Evolutionary conservation across 1,284 basidiomycete genomes (phyloP).

Genomic region (Bondarzewia mesenterica): DNA sequence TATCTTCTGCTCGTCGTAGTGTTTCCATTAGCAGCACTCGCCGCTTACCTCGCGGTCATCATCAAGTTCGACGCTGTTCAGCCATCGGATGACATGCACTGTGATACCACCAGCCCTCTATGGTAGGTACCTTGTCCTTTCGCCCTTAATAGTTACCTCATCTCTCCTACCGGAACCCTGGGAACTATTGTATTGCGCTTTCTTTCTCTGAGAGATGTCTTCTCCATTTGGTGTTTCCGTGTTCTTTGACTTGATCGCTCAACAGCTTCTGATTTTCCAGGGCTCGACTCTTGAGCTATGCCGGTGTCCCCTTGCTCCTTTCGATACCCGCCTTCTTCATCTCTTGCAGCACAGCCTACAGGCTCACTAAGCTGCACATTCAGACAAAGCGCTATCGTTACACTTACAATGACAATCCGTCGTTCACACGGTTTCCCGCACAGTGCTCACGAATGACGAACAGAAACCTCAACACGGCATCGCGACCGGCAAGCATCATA

Average conservation of each 20-base stretch:
- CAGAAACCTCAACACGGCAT: background rate
- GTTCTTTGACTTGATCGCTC: background rate
- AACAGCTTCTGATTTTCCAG: conserved; percentile 22
- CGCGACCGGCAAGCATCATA: background rate
- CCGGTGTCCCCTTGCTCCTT: conserved; percentile 44
- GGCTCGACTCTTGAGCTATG: conserved; percentile 53
- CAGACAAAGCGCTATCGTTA: background rate
- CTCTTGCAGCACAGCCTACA: conserved; percentile 34
- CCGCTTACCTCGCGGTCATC: conserved; percentile 34
- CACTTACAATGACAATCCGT: conserved; percentile 9
- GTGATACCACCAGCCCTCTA: conserved; percentile 43
- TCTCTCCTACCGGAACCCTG: background rate
- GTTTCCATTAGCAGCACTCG: conserved; percentile 39
- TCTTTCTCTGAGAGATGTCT: background rate
- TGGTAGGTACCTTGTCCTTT: conserved; percentile 30
- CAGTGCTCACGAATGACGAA: background rate
- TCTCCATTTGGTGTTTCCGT: background rate
- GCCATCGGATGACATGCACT: conserved; percentile 42
- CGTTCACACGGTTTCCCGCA: background rate
- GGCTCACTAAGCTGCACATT: conserved; percentile 24
- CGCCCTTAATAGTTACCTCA: conserved; percentile 10
- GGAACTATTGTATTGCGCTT: background rate
- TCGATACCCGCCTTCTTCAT: conserved; percentile 43
- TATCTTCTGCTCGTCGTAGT: conserved; percentile 34
- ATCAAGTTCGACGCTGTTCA: conserved; percentile 35